Evolutionary conservation across 2,329 filamentous ascomycete genomes (phyloP).

Genomic region (Colletotrichum orbiculare): DNA sequence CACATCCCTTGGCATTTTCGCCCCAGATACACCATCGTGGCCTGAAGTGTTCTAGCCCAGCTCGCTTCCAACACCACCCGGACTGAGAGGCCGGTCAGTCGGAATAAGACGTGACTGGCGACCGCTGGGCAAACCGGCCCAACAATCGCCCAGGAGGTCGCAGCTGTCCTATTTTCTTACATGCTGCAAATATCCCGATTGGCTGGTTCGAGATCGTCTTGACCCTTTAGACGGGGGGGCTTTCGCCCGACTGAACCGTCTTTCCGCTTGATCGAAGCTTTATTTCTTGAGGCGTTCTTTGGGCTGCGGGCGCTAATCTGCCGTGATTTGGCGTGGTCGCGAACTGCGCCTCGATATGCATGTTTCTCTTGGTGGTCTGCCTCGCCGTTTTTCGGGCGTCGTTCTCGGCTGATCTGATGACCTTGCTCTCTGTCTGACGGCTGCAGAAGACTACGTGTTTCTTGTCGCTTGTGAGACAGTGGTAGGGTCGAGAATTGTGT

Average conservation of each 20-base stretch:
- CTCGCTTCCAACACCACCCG: no score
- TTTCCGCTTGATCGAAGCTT: conserved; percentile 11
- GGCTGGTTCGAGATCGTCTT: neutral
- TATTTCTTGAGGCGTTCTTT: conserved; percentile 5
- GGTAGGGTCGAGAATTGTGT: no score
- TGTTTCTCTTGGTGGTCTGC: conserved; percentile 2
- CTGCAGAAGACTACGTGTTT: neutral
- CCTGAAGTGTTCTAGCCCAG: no score
- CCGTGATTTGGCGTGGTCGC: neutral
- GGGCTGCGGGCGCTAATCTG: neutral
- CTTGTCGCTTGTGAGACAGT: no score
- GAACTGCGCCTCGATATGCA: conserved; percentile 1
- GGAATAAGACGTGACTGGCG: no score
- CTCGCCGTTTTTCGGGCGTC: conserved; percentile 14
- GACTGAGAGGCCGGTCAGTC: no score
- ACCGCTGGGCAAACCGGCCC: no score
- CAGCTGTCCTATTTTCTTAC: neutral
- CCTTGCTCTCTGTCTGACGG: neutral
- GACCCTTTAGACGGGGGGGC: neutral
- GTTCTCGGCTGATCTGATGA: conserved; percentile 3
- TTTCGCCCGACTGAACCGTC: conserved; percentile 27
- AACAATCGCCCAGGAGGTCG: no score
- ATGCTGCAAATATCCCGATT: neutral
- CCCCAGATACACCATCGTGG: no score
- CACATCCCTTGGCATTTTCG: no score